Conservation (phyloP, 805 yeast species). For the Sugiyamaella smithiae region DNA sequence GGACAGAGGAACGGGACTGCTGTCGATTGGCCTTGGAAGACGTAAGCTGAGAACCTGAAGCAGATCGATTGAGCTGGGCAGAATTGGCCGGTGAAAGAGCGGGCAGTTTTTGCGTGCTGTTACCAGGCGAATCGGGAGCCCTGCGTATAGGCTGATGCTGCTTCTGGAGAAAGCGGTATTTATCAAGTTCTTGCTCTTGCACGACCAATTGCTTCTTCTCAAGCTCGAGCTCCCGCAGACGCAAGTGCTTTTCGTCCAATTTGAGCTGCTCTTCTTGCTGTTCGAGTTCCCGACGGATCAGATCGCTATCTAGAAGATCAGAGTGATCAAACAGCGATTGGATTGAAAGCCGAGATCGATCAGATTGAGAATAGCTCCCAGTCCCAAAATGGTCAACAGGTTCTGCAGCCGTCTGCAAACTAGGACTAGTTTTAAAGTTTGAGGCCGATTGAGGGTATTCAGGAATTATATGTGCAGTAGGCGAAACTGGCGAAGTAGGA, state of each 20-base stretch:
- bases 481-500: neutral
- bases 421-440: too few relatives aligned
- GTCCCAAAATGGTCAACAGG: too few relatives aligned
- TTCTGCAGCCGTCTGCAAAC: too few relatives aligned
- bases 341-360: neutral
- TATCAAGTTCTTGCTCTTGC: neutral
- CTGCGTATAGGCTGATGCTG: neutral
- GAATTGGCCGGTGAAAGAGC: neutral
- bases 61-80: too few relatives aligned
- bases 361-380: too few relatives aligned
- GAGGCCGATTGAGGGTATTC: neutral
- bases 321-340: neutral
- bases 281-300: neutral
- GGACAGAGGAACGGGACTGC: neutral
- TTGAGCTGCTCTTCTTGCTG: constrained; percentile 1
- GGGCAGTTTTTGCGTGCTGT: neutral
- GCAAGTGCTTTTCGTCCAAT: neutral
- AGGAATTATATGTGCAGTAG: too few relatives aligned
- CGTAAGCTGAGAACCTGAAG: neutral
- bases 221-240: neutral
- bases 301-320: neutral
- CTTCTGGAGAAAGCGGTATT: neutral
- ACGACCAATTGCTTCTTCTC: neutral
- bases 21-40: neutral
- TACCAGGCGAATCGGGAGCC: neutral